Conservation (phyloP, 1,139 yeast species). For the Saccharomyces hybrid region DNA sequence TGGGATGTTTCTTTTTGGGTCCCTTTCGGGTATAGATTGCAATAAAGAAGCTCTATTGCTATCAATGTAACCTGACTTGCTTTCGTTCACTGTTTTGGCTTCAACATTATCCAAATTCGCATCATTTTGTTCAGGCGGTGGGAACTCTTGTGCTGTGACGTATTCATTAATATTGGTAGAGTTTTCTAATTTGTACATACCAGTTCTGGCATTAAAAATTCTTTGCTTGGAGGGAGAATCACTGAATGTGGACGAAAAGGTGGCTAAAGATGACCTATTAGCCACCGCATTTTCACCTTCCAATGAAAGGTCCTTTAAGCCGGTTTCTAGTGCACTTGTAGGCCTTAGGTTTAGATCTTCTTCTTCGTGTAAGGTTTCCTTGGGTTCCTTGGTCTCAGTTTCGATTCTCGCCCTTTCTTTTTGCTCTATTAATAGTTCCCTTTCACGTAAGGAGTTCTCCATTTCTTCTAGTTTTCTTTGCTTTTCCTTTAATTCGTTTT, state of each 20-base stretch:
- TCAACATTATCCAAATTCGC: background rate
- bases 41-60: background rate
- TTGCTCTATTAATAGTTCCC: slow-evolving; percentile 4
- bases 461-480: slow-evolving; percentile 10
- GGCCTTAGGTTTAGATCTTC: slow-evolving; percentile 18
- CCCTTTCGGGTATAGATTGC: slow-evolving; percentile 2
- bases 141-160: slow-evolving; percentile 26
- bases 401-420: background rate
- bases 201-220: slow-evolving; percentile 6
- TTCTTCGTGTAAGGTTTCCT: background rate
- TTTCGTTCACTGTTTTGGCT: background rate
- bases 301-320: slow-evolving; percentile 13
- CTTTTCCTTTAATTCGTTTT: slow-evolving; percentile 16
- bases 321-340: slow-evolving; percentile 17
- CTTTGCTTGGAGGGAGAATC: slow-evolving; percentile 19
- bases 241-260: slow-evolving; percentile 22
- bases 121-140: background rate
- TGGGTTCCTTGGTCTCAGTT: background rate
- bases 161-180: slow-evolving; percentile 20
- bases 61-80: background rate
- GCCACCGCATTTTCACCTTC: slow-evolving; percentile 5
- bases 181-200: slow-evolving; percentile 21
- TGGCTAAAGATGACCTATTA: slow-evolving; percentile 18
- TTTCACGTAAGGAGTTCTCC: slow-evolving; percentile 11
- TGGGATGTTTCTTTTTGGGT: slow-evolving; percentile 2